Evolutionary conservation across 306 rosid species (phyloP), one percentile per base, ranked within the genome.

Genomic region (Hippophae rhamnoides): DNA sequence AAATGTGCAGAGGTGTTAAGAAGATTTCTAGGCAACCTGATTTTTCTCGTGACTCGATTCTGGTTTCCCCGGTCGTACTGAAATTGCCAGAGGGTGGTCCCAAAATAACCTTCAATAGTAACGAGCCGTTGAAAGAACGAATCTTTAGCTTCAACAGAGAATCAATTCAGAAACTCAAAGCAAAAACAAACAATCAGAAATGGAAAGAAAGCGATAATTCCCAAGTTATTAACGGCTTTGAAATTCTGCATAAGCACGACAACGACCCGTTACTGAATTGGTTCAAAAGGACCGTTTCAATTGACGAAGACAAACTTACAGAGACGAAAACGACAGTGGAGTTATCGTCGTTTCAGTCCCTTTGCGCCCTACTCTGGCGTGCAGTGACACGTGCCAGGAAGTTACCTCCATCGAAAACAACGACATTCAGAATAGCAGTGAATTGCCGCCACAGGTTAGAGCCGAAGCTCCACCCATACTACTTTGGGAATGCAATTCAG

Each of bases 401-500:
- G 7, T 53, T 87, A 5, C 83, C 82, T 0, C 31, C 73, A 0
- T 47, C 72, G 0, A 81, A 83, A 73, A 81, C 56, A 71, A 85
- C 98, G 27, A 85, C 93, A 71, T 87, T 92, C 27, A 73, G 94
- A 44, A 87, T 92, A 95, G 98, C 98, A 25, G 95, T 92, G 52
- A 92, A 87, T 60, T 72, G 78, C 45, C 81, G 97, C 0, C 86
- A 77, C 62, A 61, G 97, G 47, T 48, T 90, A 2, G 85, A 79
- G 38, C 97, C 97, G 3, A 81, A 76, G 56, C 59, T 90, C 44
- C 78, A 90, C 41, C 41, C 80, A 12, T 76, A 60, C 68, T 90
- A 90, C 66, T 90, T 90, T 69, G 97, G 97, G 41, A 90, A 90
- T 78, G 97, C 94, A 13, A 90, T 90, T 61, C 97, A 84, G 61